Evolutionary conservation across 257 asterid species (phyloP).

Genomic region (Primulina tabacum): DNA sequence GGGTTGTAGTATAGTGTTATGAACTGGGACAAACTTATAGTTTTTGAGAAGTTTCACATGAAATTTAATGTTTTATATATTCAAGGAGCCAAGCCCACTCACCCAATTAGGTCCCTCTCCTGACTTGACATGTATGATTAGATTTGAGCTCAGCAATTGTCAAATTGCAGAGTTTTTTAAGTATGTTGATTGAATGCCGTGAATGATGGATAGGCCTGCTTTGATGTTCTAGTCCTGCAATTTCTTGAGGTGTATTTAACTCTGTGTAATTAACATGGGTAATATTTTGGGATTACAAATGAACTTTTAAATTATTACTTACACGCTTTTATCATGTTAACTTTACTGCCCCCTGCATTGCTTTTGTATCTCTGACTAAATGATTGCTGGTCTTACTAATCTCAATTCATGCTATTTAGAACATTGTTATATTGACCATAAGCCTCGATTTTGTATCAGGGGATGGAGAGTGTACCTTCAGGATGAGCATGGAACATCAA

Average conservation of each 20-base stretch:
- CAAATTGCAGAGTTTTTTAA: neutral
- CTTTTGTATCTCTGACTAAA: neutral
- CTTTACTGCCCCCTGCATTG: neutral
- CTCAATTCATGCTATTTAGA: neutral
- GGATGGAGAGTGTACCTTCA: conserved; percentile 96
- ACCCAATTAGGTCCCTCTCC: neutral
- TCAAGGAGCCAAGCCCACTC: neutral
- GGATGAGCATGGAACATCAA: conserved; percentile 85
- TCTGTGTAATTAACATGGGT: neutral
- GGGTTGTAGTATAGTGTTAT: neutral
- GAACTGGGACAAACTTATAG: neutral
- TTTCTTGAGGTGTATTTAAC: neutral
- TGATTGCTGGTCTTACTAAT: neutral
- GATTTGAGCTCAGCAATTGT: neutral
- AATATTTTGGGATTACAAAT: too few relatives aligned
- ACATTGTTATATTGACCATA: neutral
- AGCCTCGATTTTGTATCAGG: conserved; percentile 38
- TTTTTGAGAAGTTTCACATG: neutral
- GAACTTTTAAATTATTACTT: neutral
- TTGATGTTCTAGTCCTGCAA: neutral
- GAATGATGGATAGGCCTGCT: neutral
- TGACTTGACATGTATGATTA: neutral
- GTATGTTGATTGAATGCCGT: neutral
- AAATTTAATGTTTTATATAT: too few relatives aligned
- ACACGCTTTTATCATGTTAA: neutral